phyloP scores from a whole-genome alignment of 768 basidiomycete genomes.

The Stropharia rugosoannulata region DNA sequence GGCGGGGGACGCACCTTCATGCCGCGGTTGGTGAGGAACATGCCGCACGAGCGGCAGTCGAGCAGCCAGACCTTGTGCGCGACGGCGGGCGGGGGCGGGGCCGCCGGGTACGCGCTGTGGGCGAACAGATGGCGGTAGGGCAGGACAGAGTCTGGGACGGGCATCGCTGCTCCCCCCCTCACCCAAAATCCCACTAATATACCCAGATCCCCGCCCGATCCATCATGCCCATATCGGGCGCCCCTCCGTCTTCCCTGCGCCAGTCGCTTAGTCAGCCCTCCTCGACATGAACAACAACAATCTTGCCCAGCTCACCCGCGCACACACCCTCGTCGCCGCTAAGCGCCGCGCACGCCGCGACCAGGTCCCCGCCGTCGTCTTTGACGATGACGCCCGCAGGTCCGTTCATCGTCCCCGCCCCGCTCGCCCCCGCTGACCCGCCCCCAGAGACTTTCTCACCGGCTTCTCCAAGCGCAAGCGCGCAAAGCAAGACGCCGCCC shows the following conservation, averaged over 20 bases:
- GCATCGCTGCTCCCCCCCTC: conserved; percentile 3
- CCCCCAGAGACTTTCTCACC: conserved; percentile 79
- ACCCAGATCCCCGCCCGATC: conserved; percentile 15
- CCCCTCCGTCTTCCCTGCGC: conserved; percentile 7
- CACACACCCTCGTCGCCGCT: conserved; percentile 60
- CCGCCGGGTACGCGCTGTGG: conserved; percentile 36
- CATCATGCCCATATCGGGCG: not conserved
- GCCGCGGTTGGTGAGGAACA: conserved; percentile 79
- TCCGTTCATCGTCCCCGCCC: conserved; percentile 26
- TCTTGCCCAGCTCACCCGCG: conserved; percentile 56
- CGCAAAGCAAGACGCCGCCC: conserved; percentile 75
- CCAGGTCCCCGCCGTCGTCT: conserved; percentile 79
- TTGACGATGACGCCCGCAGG: conserved; percentile 86
- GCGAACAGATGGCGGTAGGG: conserved; percentile 31
- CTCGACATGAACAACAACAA: conserved; percentile 33
- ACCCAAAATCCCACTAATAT: conserved; percentile 7
- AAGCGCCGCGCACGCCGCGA: conserved; percentile 65
- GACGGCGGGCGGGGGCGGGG: conserved; percentile 37
- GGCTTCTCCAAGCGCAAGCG: conserved; percentile 94
- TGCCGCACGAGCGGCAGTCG: conserved; percentile 71
- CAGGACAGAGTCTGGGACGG: conserved; percentile 27
- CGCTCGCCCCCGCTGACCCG: conserved; percentile 14
- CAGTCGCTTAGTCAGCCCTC: conserved; percentile 22
- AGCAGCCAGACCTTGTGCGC: conserved; percentile 80
- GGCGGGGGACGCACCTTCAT: conserved; percentile 60